phyloP scores from a whole-genome alignment of 1,284 basidiomycete genomes.

The Cutaneotrichosporon cyanovorans region DNA sequence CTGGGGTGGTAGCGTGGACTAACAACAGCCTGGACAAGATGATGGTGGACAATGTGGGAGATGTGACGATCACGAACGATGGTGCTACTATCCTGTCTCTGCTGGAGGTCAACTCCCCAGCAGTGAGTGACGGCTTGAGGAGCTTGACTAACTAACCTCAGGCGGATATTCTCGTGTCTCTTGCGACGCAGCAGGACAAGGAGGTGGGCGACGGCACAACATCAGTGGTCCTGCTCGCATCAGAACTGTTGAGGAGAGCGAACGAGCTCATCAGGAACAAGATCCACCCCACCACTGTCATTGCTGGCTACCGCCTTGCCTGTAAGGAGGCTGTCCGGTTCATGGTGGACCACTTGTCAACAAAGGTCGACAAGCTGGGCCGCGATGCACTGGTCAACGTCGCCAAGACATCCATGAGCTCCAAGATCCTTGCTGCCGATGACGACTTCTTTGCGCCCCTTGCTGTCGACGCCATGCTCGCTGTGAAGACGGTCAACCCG shows the following conservation, averaged over 20 bases:
- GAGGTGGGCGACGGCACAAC: conserved; percentile 99
- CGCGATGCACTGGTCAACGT: conserved; percentile 90
- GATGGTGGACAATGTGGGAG: conserved; percentile 98
- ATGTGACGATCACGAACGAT: conserved; percentile 99
- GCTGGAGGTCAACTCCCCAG: conserved; percentile 86
- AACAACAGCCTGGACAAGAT: conserved; percentile 76
- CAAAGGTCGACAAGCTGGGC: conserved; percentile 88
- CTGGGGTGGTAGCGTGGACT: background rate
- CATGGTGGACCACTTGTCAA: conserved; percentile 94
- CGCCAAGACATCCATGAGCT: conserved; percentile 98
- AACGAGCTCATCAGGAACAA: conserved; percentile 98
- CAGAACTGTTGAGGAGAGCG: conserved; percentile 87
- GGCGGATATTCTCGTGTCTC: conserved; percentile 89
- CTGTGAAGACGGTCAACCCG: conserved; percentile 89
- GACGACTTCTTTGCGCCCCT: conserved; percentile 97
- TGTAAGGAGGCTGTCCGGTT: conserved; percentile 97
- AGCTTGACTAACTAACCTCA: conserved; percentile 10
- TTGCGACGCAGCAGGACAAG: conserved; percentile 98
- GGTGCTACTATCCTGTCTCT: conserved; percentile 95
- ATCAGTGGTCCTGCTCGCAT: conserved; percentile 94
- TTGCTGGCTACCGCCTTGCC: conserved; percentile 91
- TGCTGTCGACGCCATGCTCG: conserved; percentile 97
- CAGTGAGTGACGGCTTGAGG: conserved; percentile 49
- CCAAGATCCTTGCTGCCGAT: conserved; percentile 96
- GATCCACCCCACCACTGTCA: conserved; percentile 98